These are phyloP conservation scores for Neolecta irregularis DNA, from an alignment of 1,139 yeast species.

Conservation along the genomic window DNA sequence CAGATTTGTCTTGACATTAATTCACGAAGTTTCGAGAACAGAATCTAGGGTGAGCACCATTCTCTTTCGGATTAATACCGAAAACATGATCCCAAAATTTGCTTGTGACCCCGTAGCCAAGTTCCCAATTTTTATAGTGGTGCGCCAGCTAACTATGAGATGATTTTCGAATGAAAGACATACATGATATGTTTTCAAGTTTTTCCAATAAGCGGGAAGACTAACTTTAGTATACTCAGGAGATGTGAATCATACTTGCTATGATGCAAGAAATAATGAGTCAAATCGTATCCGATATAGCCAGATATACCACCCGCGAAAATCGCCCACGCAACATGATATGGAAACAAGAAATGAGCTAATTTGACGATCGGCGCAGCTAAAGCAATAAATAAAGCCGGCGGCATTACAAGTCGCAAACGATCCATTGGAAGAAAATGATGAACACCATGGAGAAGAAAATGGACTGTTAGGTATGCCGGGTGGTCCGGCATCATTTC, in stretches of 20 bases:
- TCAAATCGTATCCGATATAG: conserved; percentile 74
- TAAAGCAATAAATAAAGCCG: conserved; percentile 51
- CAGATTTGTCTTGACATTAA: too few species aligned
- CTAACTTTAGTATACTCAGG: too few species aligned
- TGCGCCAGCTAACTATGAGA: too few species aligned
- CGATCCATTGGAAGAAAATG: conserved; percentile 96
- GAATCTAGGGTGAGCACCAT: too few species aligned
- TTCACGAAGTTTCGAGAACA: too few species aligned
- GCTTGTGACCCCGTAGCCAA: conserved; percentile 91
- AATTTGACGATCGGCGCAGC: conserved; percentile 45
- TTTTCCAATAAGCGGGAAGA: conserved; percentile 65
- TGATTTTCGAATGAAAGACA: too few species aligned
- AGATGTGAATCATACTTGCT: too few species aligned
- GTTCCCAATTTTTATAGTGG: conserved; percentile 89
- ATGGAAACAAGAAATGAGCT: conserved; percentile 45
- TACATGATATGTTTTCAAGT: conserved; percentile 72
- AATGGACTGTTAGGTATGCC: conserved; percentile 62
- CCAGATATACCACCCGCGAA: conserved; percentile 95
- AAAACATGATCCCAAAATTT: conserved; percentile 88
- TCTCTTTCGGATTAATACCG: too few species aligned
- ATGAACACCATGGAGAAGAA: conserved; percentile 86
- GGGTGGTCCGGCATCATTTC: conserved; percentile 68
- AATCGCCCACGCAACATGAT: conserved; percentile 36
- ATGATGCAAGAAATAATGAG: conserved; percentile 85
- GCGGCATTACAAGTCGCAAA: conserved; percentile 88